Base-by-base conservation (phyloP, 1,139 yeast genomes). In the Pichia sp. region DNA sequence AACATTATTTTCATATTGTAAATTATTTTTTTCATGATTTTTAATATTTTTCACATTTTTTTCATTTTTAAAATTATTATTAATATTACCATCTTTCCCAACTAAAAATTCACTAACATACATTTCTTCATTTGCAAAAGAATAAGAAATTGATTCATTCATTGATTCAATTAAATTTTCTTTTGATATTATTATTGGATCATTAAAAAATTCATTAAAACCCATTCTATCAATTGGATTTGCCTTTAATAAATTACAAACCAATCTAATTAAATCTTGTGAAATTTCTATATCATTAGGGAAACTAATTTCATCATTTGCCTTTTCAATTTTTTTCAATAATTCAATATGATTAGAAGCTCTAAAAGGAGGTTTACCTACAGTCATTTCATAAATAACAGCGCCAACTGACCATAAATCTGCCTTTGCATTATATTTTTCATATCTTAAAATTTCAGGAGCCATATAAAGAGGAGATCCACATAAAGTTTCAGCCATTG, bases 381-480 rank as follows among this genome's bases (percentile, higher is more conserved):
- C 89, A 13, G 87, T 74, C 96, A 91, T 88, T 62, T 91, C 98
- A 61, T 82, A 91, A 14, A 88, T 66, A 0, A 91, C 97, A 0
- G 97, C 94, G 4, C 98, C 98, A 5, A 91, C 96, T 2, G 96
- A 87, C 98, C 98, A 91, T 49, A 91, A 66, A 60, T 91, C 98
- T 1, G 96, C 97, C 60, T 88, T 89, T 4, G 97, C 98, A 55
- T 89, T 88, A 64, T 91, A 91, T 62, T 88, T 91, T 60, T 93
- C 97, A 59, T 87, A 88, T 49, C 95, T 72, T 54, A 91, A 70
- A 38, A 91, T 93, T 62, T 91, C 98, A 0, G 98, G 98, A 0
- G 98, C 98, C 98, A 91, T 91, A 62, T 93, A 91, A 35, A 91
- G 66, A 1, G 98, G 98, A 10, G 96, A 86, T 1, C 98, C 98